These are phyloP conservation scores for Ceratocystis ficicola DNA, from an alignment of 2,329 filamentous ascomycete species.

Conservation along the genomic window DNA sequence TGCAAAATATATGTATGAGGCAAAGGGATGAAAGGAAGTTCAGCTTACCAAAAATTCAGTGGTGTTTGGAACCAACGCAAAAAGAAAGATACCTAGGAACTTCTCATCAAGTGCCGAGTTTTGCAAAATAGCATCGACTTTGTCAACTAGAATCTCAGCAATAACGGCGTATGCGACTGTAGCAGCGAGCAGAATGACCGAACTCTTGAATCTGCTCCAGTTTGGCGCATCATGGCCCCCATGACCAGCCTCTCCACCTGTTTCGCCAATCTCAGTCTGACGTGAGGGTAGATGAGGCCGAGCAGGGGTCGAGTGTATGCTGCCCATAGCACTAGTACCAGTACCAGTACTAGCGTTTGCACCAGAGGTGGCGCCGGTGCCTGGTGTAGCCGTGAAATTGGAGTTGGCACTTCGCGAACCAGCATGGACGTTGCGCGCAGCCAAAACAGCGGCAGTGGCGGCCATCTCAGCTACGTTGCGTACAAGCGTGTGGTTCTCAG, in stretches of 20 bases:
- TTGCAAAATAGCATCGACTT: slow-evolving; percentile 88
- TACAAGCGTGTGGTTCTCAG: slow-evolving; percentile 68
- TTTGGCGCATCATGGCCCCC: slow-evolving; percentile 97
- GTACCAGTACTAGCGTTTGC: not conserved
- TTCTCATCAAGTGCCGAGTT: slow-evolving; percentile 91
- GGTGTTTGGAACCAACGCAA: slow-evolving; percentile 93
- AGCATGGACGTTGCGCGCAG: slow-evolving; percentile 57
- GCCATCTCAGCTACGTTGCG: slow-evolving; percentile 89
- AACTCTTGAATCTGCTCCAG: slow-evolving; percentile 86
- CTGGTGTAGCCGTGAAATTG: not conserved
- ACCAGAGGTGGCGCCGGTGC: not conserved
- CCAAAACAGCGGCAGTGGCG: slow-evolving; percentile 77
- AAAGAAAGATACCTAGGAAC: slow-evolving; percentile 90
- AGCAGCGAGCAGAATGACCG: slow-evolving; percentile 74
- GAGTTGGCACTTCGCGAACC: not conserved
- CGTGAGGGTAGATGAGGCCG: slow-evolving; percentile 15
- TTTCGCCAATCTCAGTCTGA: slow-evolving; percentile 27
- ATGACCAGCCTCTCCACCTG: slow-evolving; percentile 32
- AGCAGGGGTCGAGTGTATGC: not conserved
- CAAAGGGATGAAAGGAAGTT: slow-evolving; percentile 17
- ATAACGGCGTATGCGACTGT: slow-evolving; percentile 93
- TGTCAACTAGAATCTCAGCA: slow-evolving; percentile 92
- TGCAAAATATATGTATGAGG: slow-evolving; percentile 10
- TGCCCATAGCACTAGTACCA: not conserved
- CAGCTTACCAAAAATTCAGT: slow-evolving; percentile 80